Evolutionary conservation across 495 filamentous ascomycete genomes (phyloP), one percentile per base, ranked within the genome.

Genomic region (Penicillium soppii): DNA sequence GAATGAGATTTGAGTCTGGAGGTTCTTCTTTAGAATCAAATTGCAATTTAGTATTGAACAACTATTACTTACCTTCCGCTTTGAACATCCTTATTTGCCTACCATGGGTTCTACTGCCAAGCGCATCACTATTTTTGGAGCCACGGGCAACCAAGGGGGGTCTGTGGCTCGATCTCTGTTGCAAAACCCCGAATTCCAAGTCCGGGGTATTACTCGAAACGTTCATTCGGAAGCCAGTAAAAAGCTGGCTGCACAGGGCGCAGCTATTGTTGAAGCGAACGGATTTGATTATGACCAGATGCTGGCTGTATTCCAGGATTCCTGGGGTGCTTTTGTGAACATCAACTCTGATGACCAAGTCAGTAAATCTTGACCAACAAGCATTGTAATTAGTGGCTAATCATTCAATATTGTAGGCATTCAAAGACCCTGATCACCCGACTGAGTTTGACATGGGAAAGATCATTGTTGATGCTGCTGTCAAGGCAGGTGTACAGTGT

Each of bases 261-360:
- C 75, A 20, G 76, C 81, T 27, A 53, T 82, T 7, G 69, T 79
- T 7, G 35, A 59, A 19, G 76, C 59, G 22, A 64, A 80, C 51
- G 62, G 77, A 7, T 65, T 75, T 35, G 62, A 72, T 32, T 43
- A 3, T 1, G 44, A 51, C 0, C 26, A 58, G 17, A 57, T 71
- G 25, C 7, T 54, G 5, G 19, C 47, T 1, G 67, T 60, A 12
- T 67, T 71, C 32, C 20, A 37, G 15, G 58, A 54, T 2, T 54
- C 55, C 12, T 69, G 62, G 63, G 66, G 58, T 5, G 55, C 51
- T 2, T 71, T 65, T 51, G 54, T 63, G n/a, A 71, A 69, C 47
- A 65, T 56, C 19, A 69, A 71, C 36, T 63, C 66, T 0, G 66
- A 71, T 16, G 66, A 71, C 29, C 36, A 47, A 22, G 59, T 62